These are phyloP conservation scores for Yamadazyma taylorii DNA, from an alignment of 1,139 yeast genomes.

Conservation along the genomic window DNA sequence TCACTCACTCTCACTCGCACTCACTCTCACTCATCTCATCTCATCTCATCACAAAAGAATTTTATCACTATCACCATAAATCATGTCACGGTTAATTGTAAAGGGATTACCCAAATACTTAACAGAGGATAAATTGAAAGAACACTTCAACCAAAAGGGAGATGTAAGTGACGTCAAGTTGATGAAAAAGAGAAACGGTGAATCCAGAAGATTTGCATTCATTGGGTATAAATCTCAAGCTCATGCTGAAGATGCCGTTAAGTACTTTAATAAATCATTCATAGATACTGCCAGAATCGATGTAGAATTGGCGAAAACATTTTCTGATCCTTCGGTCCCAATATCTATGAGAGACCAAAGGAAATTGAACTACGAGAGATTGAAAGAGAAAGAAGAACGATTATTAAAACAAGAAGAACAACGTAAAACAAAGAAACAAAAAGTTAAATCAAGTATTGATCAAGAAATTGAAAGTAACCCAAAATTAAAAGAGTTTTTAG, in stretches of 20 bases:
- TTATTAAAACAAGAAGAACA: constrained; percentile 47
- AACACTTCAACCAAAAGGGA: constrained; percentile 64
- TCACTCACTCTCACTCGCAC: not conserved
- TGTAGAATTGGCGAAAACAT: constrained; percentile 81
- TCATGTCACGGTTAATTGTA: constrained; percentile 92
- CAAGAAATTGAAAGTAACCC: constrained; percentile 64
- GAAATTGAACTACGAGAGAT: constrained; percentile 52
- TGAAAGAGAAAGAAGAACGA: constrained; percentile 56
- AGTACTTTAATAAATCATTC: constrained; percentile 72
- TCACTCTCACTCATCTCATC: constrained; percentile 1
- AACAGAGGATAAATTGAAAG: constrained; percentile 71
- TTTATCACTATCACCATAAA: not conserved
- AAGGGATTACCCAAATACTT: constrained; percentile 85
- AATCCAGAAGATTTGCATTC: constrained; percentile 90
- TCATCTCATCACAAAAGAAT: constrained; percentile 14
- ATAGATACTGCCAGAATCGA: constrained; percentile 79
- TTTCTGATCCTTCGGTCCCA: constrained; percentile 82
- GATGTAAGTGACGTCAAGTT: constrained; percentile 85
- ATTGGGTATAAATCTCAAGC: constrained; percentile 72
- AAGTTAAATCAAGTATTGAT: constrained; percentile 40
- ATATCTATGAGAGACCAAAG: constrained; percentile 65
- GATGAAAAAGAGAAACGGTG: constrained; percentile 77
- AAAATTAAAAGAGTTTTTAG: constrained; percentile 74
- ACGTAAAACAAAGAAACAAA: constrained; percentile 26
- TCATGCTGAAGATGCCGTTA: constrained; percentile 80